These are phyloP conservation scores for Chaetoscypha palmicola DNA, from an alignment of 2,329 filamentous ascomycete species.

Conservation along the genomic window DNA sequence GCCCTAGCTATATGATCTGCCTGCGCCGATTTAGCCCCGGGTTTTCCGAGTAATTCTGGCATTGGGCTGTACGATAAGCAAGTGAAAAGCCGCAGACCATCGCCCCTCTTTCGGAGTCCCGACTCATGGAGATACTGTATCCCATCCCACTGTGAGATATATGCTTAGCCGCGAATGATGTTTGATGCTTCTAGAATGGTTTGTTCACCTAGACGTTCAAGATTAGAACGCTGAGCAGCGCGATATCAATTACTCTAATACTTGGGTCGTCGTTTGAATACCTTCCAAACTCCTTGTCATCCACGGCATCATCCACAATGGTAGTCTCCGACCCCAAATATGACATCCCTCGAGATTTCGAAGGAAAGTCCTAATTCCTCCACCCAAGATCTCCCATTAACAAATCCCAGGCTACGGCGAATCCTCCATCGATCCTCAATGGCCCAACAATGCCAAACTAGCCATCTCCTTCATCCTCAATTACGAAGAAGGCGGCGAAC, in stretches of 20 bases:
- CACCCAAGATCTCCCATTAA: background rate
- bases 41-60: no score
- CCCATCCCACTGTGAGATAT: background rate
- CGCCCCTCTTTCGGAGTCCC: background rate
- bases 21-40: no score
- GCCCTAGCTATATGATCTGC: no score
- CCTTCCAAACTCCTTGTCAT: background rate
- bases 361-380: slow-evolving; percentile 9
- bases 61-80: no score
- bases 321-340: slow-evolving; percentile 16
- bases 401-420: slow-evolving; percentile 17
- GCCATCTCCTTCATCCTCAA: slow-evolving; percentile 25
- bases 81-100: background rate
- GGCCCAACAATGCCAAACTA: slow-evolving; percentile 28
- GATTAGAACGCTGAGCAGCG: no score
- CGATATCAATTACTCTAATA: no score
- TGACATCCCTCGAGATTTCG: slow-evolving; percentile 19
- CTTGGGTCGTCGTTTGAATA: no score
- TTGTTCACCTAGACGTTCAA: no score
- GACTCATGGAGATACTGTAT: no score
- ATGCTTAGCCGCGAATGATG: background rate
- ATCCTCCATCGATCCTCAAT: slow-evolving; percentile 24
- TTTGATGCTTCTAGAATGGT: no score
- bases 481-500: slow-evolving; percentile 23
- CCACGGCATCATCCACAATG: slow-evolving; percentile 9